Conservation (phyloP, 306 rosid genomes). For the Vigna unguiculata region DNA sequence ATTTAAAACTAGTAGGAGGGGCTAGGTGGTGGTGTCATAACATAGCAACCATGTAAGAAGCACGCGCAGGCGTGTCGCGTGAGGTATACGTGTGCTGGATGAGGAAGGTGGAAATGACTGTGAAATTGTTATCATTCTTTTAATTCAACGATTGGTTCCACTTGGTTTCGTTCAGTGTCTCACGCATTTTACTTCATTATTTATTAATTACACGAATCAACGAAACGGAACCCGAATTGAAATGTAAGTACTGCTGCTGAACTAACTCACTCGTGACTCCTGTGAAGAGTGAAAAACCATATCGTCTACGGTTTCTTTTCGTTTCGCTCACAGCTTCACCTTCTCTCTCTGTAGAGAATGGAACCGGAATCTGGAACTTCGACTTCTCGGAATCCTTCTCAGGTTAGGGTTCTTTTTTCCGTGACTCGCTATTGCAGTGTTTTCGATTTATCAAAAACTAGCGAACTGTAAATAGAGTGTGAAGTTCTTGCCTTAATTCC, state of each 20-base stretch:
- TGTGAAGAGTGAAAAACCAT: not conserved
- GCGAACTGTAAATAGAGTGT: not conserved
- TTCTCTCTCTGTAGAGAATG: conserved; percentile 44
- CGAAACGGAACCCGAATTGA: not conserved
- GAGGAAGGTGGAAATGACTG: not conserved
- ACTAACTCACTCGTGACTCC: conserved; percentile 4
- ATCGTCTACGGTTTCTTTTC: not conserved
- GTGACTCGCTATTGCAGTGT: not conserved
- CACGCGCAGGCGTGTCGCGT: conserved; percentile 18
- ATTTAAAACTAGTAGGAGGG: not conserved
- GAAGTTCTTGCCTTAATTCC: conserved; percentile 12
- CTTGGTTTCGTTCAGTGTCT: not conserved
- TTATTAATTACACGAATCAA: conserved; percentile 4
- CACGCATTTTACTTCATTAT: conserved; percentile 5
- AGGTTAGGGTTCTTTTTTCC: conserved; percentile 44
- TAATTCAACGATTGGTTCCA: not conserved
- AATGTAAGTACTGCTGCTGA: not conserved
- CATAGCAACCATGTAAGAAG: not conserved
- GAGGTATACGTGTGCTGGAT: not conserved
- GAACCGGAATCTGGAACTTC: conserved; percentile 65
- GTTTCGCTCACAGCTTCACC: conserved; percentile 3
- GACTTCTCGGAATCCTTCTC: conserved; percentile 51
- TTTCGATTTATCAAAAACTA: not conserved
- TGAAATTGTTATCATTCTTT: not conserved
- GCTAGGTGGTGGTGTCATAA: not conserved